These are phyloP conservation scores for Clitopilus hobsonii DNA, from an alignment of 768 basidiomycete genomes.

Conservation along the genomic window DNA sequence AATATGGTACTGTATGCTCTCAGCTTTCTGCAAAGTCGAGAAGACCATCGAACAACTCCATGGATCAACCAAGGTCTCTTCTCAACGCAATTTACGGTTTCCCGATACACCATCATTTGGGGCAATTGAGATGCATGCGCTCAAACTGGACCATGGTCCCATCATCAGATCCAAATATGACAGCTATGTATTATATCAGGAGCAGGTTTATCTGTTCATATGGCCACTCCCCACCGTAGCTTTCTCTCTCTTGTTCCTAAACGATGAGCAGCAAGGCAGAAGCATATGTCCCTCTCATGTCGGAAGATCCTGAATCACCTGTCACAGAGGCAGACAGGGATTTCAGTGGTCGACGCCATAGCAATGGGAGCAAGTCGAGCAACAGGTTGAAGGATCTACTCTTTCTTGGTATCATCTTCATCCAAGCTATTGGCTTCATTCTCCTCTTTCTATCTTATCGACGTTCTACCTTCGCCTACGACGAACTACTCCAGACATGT, in stretches of 20 bases:
- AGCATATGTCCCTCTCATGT: not conserved
- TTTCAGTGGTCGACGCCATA: not conserved
- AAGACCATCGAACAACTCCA: too few species aligned
- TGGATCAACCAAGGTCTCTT: too few species aligned
- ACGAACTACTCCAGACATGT: not conserved
- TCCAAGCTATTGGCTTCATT: not conserved
- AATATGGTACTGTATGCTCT: not conserved
- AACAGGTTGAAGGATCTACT: not conserved
- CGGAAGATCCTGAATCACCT: not conserved
- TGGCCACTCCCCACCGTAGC: not conserved
- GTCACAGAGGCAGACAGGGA: not conserved
- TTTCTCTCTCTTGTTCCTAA: not conserved
- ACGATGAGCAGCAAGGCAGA: not conserved
- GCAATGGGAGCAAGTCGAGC: too few species aligned
- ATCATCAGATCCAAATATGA: too few species aligned
- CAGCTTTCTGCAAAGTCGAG: not conserved
- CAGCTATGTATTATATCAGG: too few species aligned
- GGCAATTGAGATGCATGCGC: too few species aligned
- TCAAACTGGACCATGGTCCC: too few species aligned
- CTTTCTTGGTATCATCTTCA: not conserved
- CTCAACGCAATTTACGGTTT: too few species aligned
- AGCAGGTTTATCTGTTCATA: too few species aligned
- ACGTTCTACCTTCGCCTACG: not conserved
- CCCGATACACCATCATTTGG: too few species aligned
- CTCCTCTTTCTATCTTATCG: not conserved